These are phyloP conservation scores for Pseudogymnoascus sp. DNA, from an alignment of 2,329 filamentous ascomycete species.

Conservation along the genomic window DNA sequence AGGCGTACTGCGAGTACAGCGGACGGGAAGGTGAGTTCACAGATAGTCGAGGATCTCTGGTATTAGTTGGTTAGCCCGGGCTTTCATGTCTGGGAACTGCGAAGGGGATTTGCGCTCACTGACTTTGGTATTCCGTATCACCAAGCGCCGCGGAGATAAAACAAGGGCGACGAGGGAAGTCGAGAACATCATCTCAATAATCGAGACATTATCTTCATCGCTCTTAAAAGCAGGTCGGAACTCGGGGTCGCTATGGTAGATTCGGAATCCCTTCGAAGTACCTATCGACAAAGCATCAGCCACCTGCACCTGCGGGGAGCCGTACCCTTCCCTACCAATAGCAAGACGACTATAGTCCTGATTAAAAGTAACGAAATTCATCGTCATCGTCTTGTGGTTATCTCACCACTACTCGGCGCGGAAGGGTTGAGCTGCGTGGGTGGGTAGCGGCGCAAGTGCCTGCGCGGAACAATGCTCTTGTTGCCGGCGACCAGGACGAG, in stretches of 20 bases:
- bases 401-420: not conserved
- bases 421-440: not conserved
- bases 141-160: slow-evolving; percentile 79
- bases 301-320: not conserved
- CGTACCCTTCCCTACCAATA: slow-evolving; percentile 53
- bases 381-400: slow-evolving; percentile 47
- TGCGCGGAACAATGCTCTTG: not conserved
- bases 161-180: slow-evolving; percentile 93
- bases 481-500: not conserved
- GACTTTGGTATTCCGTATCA: slow-evolving; percentile 98
- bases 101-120: not conserved
- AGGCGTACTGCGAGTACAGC: slow-evolving; percentile 87
- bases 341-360: slow-evolving; percentile 97
- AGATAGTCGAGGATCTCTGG: slow-evolving; percentile 71
- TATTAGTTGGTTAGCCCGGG: not conserved
- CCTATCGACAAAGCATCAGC: slow-evolving; percentile 40
- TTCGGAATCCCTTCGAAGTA: slow-evolving; percentile 87
- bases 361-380: slow-evolving; percentile 99
- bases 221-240: slow-evolving; percentile 93
- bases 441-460: slow-evolving; percentile 8
- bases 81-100: too few relatives aligned
- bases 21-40: slow-evolving; percentile 97
- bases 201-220: slow-evolving; percentile 88
- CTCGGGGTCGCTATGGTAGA: slow-evolving; percentile 84
- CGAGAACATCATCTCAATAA: slow-evolving; percentile 98